Conservation (phyloP, 768 basidiomycete genomes). For the Suillus variegatus region DNA sequence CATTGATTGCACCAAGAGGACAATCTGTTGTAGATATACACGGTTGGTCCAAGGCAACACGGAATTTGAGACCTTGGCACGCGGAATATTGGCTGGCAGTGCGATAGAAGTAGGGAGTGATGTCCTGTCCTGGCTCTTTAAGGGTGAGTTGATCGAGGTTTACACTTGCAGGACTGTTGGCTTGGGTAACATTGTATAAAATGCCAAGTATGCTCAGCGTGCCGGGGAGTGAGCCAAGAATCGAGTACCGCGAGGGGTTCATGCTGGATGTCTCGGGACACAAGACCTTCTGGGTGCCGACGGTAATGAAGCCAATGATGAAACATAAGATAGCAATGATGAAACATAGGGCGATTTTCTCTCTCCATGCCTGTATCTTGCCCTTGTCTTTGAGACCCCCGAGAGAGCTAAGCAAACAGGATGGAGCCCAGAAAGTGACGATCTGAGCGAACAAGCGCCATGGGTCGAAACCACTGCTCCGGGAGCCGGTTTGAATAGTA, state of each 20-base stretch:
- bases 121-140: constrained; percentile 76
- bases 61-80: constrained; percentile 64
- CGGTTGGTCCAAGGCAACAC: constrained; percentile 72
- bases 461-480: constrained; percentile 41
- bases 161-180: constrained; percentile 47
- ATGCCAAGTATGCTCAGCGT: constrained; percentile 78
- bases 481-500: constrained; percentile 35
- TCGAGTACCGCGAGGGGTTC: constrained; percentile 45
- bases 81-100: constrained; percentile 60
- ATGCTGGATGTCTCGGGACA: constrained; percentile 65
- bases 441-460: constrained; percentile 84
- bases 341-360: constrained; percentile 93
- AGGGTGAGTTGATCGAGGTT: constrained; percentile 59
- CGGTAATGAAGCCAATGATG: constrained; percentile 86
- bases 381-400: constrained; percentile 82
- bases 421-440: constrained; percentile 91
- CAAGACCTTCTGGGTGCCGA: constrained; percentile 90
- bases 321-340: constrained; percentile 80
- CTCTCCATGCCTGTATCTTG: constrained; percentile 91
- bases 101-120: constrained; percentile 84
- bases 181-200: constrained; percentile 70
- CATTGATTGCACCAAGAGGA: constrained; percentile 61
- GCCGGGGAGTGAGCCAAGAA: constrained; percentile 56
- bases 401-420: constrained; percentile 66
- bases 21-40: constrained; percentile 66